These are phyloP conservation scores for Sarocladium strictum DNA, from an alignment of 2,329 filamentous ascomycete species.

Conservation along the genomic window DNA sequence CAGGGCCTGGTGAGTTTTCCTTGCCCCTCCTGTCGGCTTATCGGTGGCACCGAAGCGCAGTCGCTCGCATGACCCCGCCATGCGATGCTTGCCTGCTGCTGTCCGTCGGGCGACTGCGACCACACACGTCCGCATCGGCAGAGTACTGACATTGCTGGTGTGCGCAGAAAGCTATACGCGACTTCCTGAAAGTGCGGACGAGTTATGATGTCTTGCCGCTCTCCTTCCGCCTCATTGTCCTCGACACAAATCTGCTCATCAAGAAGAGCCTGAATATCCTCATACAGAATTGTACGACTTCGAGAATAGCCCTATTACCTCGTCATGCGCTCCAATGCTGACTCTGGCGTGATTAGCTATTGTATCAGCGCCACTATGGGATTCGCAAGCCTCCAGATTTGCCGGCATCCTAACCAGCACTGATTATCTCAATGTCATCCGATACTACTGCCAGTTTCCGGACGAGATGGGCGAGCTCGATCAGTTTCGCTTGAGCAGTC, in stretches of 20 bases:
- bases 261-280: constrained; percentile 96
- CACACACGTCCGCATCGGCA: not conserved
- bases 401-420: constrained; percentile 91
- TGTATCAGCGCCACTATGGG: constrained; percentile 95
- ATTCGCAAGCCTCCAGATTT: constrained; percentile 87
- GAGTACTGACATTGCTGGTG: constrained; percentile 12
- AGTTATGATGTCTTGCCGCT: constrained; percentile 97
- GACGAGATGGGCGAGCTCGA: constrained; percentile 86
- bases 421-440: constrained; percentile 97
- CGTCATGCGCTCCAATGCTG: constrained; percentile 13
- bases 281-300: constrained; percentile 75
- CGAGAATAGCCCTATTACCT: not conserved
- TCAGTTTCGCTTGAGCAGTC: constrained; percentile 84
- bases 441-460: constrained; percentile 98
- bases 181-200: constrained; percentile 92
- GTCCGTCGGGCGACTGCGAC: not conserved
- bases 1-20: constrained; percentile 63
- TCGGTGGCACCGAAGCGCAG: not conserved
- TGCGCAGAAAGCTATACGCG: constrained; percentile 75
- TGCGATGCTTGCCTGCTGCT: not conserved
- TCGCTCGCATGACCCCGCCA: not conserved
- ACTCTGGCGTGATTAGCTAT: constrained; percentile 60
- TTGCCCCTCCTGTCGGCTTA: constrained; percentile 1
- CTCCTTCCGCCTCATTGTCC: constrained; percentile 90
- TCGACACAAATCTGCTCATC: constrained; percentile 91